phyloP scores from a whole-genome alignment of 2,329 filamentous ascomycete genomes.

The Fonsecaea monophora region DNA sequence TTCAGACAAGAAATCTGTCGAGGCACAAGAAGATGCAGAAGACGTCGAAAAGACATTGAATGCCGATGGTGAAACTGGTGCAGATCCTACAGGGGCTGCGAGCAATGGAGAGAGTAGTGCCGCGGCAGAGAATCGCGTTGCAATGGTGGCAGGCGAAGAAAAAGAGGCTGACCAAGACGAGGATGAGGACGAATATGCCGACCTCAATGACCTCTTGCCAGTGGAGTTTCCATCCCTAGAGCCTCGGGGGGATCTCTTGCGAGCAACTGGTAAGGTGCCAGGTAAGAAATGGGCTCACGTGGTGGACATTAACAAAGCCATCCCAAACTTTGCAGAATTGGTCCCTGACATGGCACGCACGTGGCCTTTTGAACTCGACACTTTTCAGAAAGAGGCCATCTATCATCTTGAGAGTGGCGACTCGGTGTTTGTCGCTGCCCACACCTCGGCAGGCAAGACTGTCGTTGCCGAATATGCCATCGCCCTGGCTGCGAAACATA shows the following conservation, averaged over 20 bases:
- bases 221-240: conserved; percentile 92
- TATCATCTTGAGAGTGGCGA: conserved; percentile 97
- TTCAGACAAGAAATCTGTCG: conserved; percentile 62
- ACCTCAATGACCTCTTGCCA: conserved; percentile 85
- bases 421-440: conserved; percentile 96
- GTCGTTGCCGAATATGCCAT: conserved; percentile 99
- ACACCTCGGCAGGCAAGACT: conserved; percentile 97
- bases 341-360: conserved; percentile 95
- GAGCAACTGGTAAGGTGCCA: conserved; percentile 73
- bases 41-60: conserved; percentile 72
- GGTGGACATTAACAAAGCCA: conserved; percentile 91
- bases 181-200: conserved; percentile 59
- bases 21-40: conserved; percentile 67
- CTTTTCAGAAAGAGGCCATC: conserved; percentile 97
- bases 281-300: conserved; percentile 97
- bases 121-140: conserved; percentile 18
- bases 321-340: conserved; percentile 90
- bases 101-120: conserved; percentile 20
- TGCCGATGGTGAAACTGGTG: conserved; percentile 45
- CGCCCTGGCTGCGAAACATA: conserved; percentile 92
- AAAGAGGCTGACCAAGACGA: conserved; percentile 46
- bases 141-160: conserved; percentile 45
- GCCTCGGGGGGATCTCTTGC: conserved; percentile 76
- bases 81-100: conserved; percentile 29
- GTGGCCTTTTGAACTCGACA: conserved; percentile 97